Evolutionary conservation across 345 rosid species (phyloP).

Genomic region (Triadica sebifera): DNA sequence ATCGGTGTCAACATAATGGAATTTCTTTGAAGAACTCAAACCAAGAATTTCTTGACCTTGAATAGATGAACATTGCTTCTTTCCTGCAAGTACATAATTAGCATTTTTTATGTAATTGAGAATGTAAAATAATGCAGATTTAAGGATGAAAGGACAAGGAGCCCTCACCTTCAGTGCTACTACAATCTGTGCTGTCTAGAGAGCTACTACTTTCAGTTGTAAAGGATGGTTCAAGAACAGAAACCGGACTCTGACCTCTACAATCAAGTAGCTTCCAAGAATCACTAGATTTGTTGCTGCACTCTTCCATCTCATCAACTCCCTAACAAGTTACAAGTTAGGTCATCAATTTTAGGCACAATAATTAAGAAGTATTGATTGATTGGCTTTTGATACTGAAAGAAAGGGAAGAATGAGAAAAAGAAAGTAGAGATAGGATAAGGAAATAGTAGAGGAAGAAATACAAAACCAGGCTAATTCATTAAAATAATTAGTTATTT

Average conservation of each 20-base stretch:
- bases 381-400: neutral
- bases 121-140: neutral
- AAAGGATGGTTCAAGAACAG: slow-evolving; percentile 57
- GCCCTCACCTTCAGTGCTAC: slow-evolving; percentile 45
- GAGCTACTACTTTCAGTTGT: slow-evolving; percentile 66
- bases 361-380: neutral
- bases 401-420: neutral
- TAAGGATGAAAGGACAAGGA: neutral
- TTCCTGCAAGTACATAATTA: slow-evolving; percentile 36
- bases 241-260: slow-evolving; percentile 67
- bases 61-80: slow-evolving; percentile 47
- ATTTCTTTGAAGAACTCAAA: slow-evolving; percentile 37
- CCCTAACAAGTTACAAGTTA: slow-evolving; percentile 38
- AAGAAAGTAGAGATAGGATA: too few relatives aligned
- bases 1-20: slow-evolving; percentile 43
- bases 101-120: slow-evolving; percentile 9
- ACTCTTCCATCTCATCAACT: slow-evolving; percentile 48
- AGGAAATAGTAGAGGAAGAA: too few relatives aligned
- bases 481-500: neutral
- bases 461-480: neutral
- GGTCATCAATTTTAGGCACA: slow-evolving; percentile 12
- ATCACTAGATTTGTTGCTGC: slow-evolving; percentile 35
- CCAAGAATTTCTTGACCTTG: slow-evolving; percentile 53
- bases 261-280: slow-evolving; percentile 30
- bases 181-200: slow-evolving; percentile 52